These are phyloP conservation scores for Harringtonia lauricola DNA, from an alignment of 2,329 filamentous ascomycete species.

Conservation along the genomic window DNA sequence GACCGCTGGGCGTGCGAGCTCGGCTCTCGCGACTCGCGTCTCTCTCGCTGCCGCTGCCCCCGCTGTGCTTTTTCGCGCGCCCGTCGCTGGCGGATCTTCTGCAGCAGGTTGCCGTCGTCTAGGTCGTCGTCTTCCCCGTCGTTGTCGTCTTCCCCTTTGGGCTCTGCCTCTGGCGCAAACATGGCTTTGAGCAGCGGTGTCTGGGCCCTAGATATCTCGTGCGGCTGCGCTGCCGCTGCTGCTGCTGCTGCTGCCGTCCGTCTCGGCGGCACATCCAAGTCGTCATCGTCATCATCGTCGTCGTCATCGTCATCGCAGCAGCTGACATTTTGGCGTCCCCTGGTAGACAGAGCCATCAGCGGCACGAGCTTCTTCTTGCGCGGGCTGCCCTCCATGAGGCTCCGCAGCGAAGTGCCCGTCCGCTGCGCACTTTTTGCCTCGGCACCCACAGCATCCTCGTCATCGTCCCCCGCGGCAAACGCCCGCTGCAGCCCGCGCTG, in stretches of 20 bases:
- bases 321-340: not conserved
- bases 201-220: no score
- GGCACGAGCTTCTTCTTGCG: constrained; percentile 16
- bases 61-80: constrained; percentile 5
- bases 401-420: constrained; percentile 26
- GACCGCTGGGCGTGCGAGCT: not conserved
- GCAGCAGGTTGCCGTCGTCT: constrained; percentile 5
- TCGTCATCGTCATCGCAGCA: not conserved
- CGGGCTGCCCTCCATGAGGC: constrained; percentile 27
- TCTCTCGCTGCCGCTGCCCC: not conserved
- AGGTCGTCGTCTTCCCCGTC: not conserved
- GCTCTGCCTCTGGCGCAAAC: not conserved
- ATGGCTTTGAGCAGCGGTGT: no score
- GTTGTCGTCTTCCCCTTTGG: not conserved
- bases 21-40: no score
- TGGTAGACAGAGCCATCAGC: not conserved
- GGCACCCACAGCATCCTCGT: constrained; percentile 18
- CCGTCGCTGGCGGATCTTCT: constrained; percentile 6
- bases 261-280: constrained; percentile 1
- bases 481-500: constrained; percentile 16
- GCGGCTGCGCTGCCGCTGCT: not conserved
- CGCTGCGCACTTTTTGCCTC: constrained; percentile 15
- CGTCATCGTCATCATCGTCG: constrained; percentile 2
- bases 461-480: constrained; percentile 14
- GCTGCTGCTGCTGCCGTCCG: not conserved